Evolutionary conservation across 2,329 filamentous ascomycete species (phyloP).

Genomic region (Ophiostoma piceae): DNA sequence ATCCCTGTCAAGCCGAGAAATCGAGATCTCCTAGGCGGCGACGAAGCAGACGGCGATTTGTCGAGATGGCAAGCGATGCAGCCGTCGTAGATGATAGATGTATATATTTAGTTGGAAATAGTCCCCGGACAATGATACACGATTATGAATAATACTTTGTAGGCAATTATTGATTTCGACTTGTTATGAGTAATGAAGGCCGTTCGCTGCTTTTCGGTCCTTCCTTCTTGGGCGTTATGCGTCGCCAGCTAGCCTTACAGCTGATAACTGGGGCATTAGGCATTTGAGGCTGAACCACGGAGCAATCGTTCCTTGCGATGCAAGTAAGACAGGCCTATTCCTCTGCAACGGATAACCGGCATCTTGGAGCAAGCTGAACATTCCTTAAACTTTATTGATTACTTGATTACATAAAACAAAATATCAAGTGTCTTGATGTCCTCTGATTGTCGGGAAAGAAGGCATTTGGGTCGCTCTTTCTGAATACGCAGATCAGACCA

Average conservation of each 20-base stretch:
- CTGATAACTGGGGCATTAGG: too few relatives aligned
- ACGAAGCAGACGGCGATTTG: conserved; percentile 44
- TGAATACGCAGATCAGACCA: too few relatives aligned
- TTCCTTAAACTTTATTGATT: background rate
- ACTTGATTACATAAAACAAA: background rate
- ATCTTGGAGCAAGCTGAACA: background rate
- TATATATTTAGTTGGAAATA: background rate
- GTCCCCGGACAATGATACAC: background rate
- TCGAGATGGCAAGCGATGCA: conserved; percentile 54
- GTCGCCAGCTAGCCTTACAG: too few relatives aligned
- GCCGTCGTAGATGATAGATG: conserved; percentile 33
- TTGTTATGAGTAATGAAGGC: too few relatives aligned
- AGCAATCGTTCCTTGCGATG: background rate
- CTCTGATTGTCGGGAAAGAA: background rate
- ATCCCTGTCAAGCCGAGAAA: conserved; percentile 11
- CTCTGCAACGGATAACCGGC: background rate
- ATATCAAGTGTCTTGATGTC: background rate
- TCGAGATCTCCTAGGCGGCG: conserved; percentile 45
- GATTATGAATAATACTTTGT: background rate
- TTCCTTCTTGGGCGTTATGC: too few relatives aligned
- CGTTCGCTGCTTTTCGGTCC: too few relatives aligned
- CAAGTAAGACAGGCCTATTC: background rate
- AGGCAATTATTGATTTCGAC: too few relatives aligned
- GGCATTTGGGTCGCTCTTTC: too few relatives aligned
- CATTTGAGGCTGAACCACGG: too few relatives aligned